Evolutionary conservation across 2,329 filamentous ascomycete genomes (phyloP), one percentile per base, ranked within the genome.

Genomic region (Fusarium agapanthi): DNA sequence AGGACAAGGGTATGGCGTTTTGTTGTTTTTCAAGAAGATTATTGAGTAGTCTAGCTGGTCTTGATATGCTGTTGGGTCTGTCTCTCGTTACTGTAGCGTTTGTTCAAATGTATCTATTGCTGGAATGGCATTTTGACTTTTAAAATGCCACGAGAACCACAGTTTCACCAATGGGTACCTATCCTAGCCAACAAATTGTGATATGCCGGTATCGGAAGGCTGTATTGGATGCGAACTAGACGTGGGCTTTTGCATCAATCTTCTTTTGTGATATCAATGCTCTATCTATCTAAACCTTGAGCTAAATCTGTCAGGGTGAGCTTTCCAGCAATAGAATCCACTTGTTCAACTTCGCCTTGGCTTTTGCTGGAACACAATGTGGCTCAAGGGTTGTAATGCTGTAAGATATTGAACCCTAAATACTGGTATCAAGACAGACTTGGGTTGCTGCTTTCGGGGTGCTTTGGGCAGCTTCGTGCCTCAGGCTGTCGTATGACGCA

Each of bases 11-110:
- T 43, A 57, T 24, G 65, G 73, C 61, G 73, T 77, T 71, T 65
- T 32, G 13, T 40, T 44, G 35, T 32, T 53, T 26, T 67, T 65
- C 18, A 56, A 30, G 32, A 55, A 28, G 34, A 53, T 54, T 55
- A 57, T 56, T 51, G 32, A 22, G 41, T 43, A 60, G 54, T 54
- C 47, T 37, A 37, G 15, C 15, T 47, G 53, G 37, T 32, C 10
- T 15, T 16, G 40, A 37, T 55, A 38, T 65, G 30, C 32, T 70
- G 30, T 13, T 43, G 50, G 54, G 20, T 24, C 24, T 41, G 45
- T 64, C 73, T 63, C 57, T 76, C 74, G 35, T 61, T 71, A 58
- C 30, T 50, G 37, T 50, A 68, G 65, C 44, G 51, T 43, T 37
- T 32, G 24, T 37, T 54, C 43, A 44, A 64, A 58, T 53, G 51